Percentiles rank a stretch among this genome's conserved stretches.
These are phyloP conservation scores for Magnusiomyces fungicola DNA, from an alignment of 1,139 yeast genomes.

Conservation along the genomic window DNA sequence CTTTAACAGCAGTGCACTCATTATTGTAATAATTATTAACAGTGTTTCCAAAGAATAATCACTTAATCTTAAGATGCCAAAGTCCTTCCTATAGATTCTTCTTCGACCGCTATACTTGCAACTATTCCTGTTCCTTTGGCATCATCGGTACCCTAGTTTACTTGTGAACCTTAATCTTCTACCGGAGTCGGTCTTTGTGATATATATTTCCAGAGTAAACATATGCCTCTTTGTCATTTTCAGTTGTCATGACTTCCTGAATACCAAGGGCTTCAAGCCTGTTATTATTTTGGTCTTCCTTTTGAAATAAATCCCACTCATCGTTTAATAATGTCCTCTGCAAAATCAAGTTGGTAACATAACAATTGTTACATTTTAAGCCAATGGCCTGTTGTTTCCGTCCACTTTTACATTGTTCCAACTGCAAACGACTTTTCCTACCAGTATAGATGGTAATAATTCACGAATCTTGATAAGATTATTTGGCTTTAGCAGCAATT, in stretches of 20 bases:
- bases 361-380: conserved; percentile 43
- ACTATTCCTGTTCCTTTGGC: neutral
- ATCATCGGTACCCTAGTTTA: neutral
- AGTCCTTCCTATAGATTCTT: neutral
- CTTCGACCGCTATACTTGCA: neutral
- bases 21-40: neutral
- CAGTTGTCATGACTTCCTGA: neutral
- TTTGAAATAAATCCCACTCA: conserved; percentile 3
- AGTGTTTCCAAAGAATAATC: neutral
- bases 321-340: conserved; percentile 12
- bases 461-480: conserved; percentile 27
- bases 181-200: neutral
- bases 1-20: conserved; percentile 1
- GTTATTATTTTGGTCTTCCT: neutral
- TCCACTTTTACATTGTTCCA: conserved; percentile 29
- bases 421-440: conserved; percentile 54
- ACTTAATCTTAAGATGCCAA: neutral
- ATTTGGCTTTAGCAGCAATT: conserved; percentile 59
- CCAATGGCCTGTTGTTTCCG: conserved; percentile 32
- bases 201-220: neutral
- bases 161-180: neutral
- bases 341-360: conserved; percentile 47
- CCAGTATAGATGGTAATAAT: conserved; percentile 50
- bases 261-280: neutral
- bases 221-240: neutral